These are phyloP conservation scores for Pseudogymnoascus sp. DNA, from an alignment of 2,329 filamentous ascomycete genomes.

Conservation along the genomic window DNA sequence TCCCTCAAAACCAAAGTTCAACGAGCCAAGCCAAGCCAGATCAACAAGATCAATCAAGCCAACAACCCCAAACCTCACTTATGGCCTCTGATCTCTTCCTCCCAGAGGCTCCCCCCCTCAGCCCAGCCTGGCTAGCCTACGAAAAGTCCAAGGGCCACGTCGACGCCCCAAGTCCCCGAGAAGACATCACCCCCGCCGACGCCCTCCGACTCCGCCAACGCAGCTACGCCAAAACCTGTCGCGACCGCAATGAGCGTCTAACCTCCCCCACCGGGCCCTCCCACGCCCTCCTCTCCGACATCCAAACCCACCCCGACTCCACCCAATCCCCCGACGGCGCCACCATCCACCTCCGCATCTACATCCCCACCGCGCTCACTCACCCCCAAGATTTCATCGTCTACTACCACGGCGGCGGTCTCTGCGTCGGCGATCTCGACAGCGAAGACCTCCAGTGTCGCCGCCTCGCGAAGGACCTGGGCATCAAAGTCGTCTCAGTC, in stretches of 20 bases:
- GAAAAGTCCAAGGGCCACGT: conserved; percentile 30
- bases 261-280: conserved; percentile 29
- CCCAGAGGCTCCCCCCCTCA: conserved; percentile 28
- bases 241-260: conserved; percentile 31
- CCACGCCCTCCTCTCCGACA: conserved; percentile 30
- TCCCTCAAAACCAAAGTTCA: neutral
- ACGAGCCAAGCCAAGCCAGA: neutral
- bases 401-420: conserved; percentile 44
- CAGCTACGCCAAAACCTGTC: conserved; percentile 36
- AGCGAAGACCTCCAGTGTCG: conserved; percentile 44
- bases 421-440: conserved; percentile 41
- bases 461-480: conserved; percentile 31
- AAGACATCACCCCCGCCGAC: conserved; percentile 19
- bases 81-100: conserved; percentile 15
- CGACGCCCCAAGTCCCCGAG: conserved; percentile 20
- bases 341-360: conserved; percentile 18
- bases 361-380: conserved; percentile 12
- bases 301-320: conserved; percentile 22
- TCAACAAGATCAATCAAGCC: neutral
- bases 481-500: conserved; percentile 36
- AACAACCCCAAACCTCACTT: neutral
- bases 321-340: conserved; percentile 4
- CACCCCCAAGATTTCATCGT: conserved; percentile 28
- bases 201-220: conserved; percentile 29
- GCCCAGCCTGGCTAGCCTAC: conserved; percentile 36